Evolutionary conservation across 257 asterid species (phyloP).

Genomic region (Mitragyna speciosa): DNA sequence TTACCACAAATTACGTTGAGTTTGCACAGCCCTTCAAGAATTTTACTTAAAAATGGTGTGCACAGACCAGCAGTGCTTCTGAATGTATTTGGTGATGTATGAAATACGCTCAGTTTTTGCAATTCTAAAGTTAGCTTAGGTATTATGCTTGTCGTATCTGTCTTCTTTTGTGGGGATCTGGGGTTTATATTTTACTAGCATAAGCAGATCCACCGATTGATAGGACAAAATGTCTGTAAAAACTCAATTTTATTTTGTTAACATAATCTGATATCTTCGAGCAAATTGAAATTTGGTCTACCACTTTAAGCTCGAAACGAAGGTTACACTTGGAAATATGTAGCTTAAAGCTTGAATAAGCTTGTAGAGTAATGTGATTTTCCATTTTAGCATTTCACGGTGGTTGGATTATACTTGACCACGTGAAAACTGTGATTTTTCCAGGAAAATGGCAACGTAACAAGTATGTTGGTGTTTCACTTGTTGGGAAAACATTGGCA

Average conservation of each 20-base stretch:
- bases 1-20: no score
- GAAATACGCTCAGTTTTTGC: no score
- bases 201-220: no score
- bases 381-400: not conserved
- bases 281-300: not conserved
- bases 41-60: no score
- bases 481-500: slow-evolving; percentile 91
- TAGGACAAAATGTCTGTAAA: not conserved
- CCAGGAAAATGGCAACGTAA: slow-evolving; percentile 83
- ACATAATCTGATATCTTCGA: not conserved
- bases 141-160: not conserved
- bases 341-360: not conserved
- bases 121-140: not conserved
- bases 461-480: slow-evolving; percentile 72
- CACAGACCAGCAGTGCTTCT: no score
- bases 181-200: not conserved
- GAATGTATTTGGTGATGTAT: no score
- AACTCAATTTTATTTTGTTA: no score
- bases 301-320: not conserved
- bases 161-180: not conserved
- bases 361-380: not conserved
- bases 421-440: not conserved
- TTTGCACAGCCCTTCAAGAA: no score
- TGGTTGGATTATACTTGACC: not conserved
- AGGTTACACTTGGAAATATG: not conserved